Base-by-base conservation (phyloP, 192 early-diverging fungal species). In the Rhizoclosmatium globosum region DNA sequence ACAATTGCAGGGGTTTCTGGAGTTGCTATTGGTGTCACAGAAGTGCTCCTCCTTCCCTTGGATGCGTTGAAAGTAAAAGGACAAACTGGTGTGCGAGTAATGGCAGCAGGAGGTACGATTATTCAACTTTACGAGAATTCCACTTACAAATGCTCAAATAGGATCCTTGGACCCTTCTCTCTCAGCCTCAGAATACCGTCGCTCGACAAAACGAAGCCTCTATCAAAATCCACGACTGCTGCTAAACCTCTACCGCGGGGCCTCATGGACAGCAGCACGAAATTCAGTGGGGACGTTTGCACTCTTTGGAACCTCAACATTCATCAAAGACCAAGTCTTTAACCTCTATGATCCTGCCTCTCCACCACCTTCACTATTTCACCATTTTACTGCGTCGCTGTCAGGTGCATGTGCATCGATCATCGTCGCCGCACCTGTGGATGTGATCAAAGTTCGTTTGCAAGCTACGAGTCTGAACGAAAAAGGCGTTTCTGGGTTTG, bases 381-480 rank as follows among this genome's bases (percentile, higher is more conserved):
- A 96, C 77, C 95, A 94, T 89, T 95, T 95, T 83, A 90, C 90
- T 73, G 89, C 94, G 9, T 96, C 95, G 39, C 92, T 96, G 69
- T 93, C 91, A 68, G 96, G 95, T 42, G 93, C 95, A 13, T 85
- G 92, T 46, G 95, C 95, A 11, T 94, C 93, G 48, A 93, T 98
- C 82, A 91, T 92, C 7, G 91, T 98, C 21, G 93, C 95, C 7
- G 93, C 94, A n/a, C 96, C 96, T 4, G 87, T 97, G 79, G 96
- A 97, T 82, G 95, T 97, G 11, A 93, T 97, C 85, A 97, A 97
- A 90, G 95, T 94, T 17, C 92, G 96, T 62, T 94, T 97, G 83
- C 96, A 97, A 85, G 93, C 93, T 64, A 91, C 93, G 59, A 90
- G 93, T 73, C 92, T 95, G 81, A 94, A 94, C 11, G 88, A 87